Percentiles rank a stretch among this genome's conserved stretches.
Evolutionary conservation across 768 basidiomycete genomes (phyloP).

Genomic region (Collybia sordida): DNA sequence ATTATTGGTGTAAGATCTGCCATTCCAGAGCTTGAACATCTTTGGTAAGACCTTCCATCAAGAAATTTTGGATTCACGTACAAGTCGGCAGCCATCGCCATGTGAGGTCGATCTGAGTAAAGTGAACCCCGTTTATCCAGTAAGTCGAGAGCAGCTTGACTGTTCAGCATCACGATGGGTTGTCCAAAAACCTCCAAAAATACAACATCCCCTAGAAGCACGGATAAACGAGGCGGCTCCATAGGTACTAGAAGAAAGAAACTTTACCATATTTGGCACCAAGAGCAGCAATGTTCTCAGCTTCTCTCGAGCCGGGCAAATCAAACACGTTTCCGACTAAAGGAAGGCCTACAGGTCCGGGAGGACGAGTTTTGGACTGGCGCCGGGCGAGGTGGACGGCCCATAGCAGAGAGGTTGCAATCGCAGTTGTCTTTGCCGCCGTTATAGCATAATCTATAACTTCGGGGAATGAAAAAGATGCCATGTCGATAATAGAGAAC

Average conservation of each 20-base stretch:
- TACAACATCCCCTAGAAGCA: not conserved
- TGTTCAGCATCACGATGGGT: slow-evolving; percentile 13
- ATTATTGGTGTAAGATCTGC: slow-evolving; percentile 17
- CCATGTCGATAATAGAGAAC: too few species aligned
- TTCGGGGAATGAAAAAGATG: too few species aligned
- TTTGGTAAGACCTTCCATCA: not conserved
- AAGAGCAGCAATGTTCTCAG: not conserved
- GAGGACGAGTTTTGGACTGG: slow-evolving; percentile 9
- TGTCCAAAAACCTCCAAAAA: slow-evolving; percentile 3
- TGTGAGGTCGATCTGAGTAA: slow-evolving; percentile 15
- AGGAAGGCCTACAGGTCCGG: slow-evolving; percentile 1
- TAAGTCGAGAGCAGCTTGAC: slow-evolving; percentile 13
- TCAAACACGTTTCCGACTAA: slow-evolving; percentile 1
- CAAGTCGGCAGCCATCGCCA: slow-evolving; percentile 18
- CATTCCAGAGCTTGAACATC: slow-evolving; percentile 14
- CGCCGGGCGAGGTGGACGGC: slow-evolving; percentile 10
- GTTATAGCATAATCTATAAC: too few species aligned
- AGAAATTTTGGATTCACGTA: not conserved
- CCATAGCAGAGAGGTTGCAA: too few species aligned
- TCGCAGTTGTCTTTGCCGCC: too few species aligned
- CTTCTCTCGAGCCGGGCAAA: not conserved
- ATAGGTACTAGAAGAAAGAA: not conserved
- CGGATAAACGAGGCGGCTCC: not conserved
- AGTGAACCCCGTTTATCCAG: slow-evolving; percentile 17
- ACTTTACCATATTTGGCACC: not conserved